Percentiles rank a stretch among this genome's conserved stretches.
Evolutionary conservation across 331 rosid genomes (phyloP).

Genomic region (Acacia pycnantha): DNA sequence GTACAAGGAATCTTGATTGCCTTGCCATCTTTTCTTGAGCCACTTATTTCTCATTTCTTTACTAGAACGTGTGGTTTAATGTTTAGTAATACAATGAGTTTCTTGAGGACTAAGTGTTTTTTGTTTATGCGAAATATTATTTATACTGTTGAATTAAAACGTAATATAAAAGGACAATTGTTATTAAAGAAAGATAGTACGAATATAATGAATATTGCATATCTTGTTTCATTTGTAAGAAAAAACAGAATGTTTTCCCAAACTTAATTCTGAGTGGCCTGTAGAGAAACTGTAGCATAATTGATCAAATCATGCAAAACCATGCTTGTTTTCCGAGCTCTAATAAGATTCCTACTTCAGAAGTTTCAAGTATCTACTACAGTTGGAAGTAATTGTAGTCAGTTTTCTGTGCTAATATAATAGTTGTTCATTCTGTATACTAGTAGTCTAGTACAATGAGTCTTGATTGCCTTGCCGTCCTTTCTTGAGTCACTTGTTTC

Average conservation of each 20-base stretch:
- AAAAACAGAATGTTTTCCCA: neutral
- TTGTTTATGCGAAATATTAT: neutral
- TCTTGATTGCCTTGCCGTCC: neutral
- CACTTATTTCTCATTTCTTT: conserved; percentile 8
- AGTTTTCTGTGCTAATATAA: neutral
- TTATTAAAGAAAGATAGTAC: neutral
- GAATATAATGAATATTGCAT: neutral
- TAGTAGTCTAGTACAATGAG: neutral
- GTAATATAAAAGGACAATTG: neutral
- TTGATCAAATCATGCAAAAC: conserved; percentile 3
- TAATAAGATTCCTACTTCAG: neutral
- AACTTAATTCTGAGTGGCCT: neutral
- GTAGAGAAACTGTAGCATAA: too few relatives aligned
- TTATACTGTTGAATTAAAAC: neutral
- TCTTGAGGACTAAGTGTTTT: neutral
- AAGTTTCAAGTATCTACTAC: conserved; percentile 1
- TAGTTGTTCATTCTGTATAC: neutral
- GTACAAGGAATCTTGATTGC: neutral
- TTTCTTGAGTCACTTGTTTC: neutral
- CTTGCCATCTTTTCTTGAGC: neutral
- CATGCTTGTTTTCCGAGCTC: neutral
- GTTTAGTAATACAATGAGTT: neutral
- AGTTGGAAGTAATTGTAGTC: neutral
- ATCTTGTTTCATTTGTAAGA: neutral
- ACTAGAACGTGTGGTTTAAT: neutral